These are phyloP conservation scores for Porogramme epimiltina DNA, from an alignment of 1,284 basidiomycete species.

Conservation along the genomic window DNA sequence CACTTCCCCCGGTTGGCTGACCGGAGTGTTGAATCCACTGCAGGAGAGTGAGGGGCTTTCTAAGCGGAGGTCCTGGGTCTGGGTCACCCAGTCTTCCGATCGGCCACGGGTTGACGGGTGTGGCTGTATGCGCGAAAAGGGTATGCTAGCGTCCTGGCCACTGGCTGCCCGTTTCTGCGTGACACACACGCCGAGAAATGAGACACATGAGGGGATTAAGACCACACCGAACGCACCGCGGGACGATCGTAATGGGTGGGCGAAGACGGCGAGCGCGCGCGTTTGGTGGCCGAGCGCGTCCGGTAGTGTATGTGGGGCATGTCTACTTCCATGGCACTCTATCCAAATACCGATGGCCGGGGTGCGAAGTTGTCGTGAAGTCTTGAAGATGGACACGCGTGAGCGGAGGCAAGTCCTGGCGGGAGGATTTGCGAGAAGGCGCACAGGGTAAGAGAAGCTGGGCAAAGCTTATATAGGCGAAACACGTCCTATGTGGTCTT, in stretches of 20 bases:
- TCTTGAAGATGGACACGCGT: too few species aligned
- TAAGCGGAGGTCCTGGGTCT: slow-evolving; percentile 59
- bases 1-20: slow-evolving; percentile 10
- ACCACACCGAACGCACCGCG: slow-evolving; percentile 40
- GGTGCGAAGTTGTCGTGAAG: too few species aligned
- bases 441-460: too few species aligned
- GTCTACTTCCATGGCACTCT: slow-evolving; percentile 38
- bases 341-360: too few species aligned
- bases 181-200: background rate
- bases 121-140: slow-evolving; percentile 18
- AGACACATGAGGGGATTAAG: background rate
- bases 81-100: slow-evolving; percentile 70
- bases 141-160: slow-evolving; percentile 32
- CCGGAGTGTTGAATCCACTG: slow-evolving; percentile 15
- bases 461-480: too few species aligned
- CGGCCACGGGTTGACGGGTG: slow-evolving; percentile 24
- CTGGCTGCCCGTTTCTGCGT: slow-evolving; percentile 59
- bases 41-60: slow-evolving; percentile 45
- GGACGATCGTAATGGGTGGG: slow-evolving; percentile 49
- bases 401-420: too few species aligned
- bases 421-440: too few species aligned
- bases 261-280: slow-evolving; percentile 58
- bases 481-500: too few species aligned
- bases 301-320: slow-evolving; percentile 45
- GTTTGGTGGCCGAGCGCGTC: slow-evolving; percentile 44